A percentile compares a stretch with the other conserved stretches of the same genome.
Conservation (phyloP, 768 basidiomycete genomes). For the Lyophyllum decastes region DNA sequence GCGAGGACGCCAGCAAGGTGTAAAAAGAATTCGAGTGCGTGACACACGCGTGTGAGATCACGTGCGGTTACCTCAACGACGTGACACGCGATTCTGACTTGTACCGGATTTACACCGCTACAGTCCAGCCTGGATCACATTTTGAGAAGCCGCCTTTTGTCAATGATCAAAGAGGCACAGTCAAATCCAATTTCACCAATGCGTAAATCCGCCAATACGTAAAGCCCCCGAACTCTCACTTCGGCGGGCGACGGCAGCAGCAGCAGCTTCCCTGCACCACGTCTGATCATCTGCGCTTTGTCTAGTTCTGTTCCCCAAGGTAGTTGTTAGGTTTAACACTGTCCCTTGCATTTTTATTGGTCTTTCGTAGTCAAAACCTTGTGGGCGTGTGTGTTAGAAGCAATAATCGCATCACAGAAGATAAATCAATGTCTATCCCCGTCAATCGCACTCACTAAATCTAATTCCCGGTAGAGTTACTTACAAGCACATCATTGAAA, state of each 20-base stretch:
- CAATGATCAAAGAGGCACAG: neutral
- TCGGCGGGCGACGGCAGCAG: neutral
- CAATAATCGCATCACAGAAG: neutral
- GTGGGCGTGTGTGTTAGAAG: neutral
- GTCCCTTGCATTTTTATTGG: neutral
- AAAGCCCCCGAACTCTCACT: neutral
- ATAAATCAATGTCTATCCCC: neutral
- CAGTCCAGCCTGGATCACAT: neutral
- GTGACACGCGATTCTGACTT: neutral
- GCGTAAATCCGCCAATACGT: neutral
- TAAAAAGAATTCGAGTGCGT: neutral
- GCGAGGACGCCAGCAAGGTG: neutral
- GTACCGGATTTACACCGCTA: too few relatives aligned
- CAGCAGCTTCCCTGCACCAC: neutral
- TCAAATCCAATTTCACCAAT: neutral
- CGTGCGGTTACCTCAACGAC: neutral
- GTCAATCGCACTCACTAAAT: neutral
- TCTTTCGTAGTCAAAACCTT: neutral
- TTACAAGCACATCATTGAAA: neutral
- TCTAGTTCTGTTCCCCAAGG: neutral
- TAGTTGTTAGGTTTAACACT: neutral
- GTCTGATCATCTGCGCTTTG: neutral
- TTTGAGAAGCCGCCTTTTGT: neutral
- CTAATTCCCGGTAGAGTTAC: neutral
- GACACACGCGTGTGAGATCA: neutral